Evolutionary conservation across 345 rosid genomes (phyloP), one percentile per base, ranked within the genome.

Genomic region (Arabis alpina): DNA sequence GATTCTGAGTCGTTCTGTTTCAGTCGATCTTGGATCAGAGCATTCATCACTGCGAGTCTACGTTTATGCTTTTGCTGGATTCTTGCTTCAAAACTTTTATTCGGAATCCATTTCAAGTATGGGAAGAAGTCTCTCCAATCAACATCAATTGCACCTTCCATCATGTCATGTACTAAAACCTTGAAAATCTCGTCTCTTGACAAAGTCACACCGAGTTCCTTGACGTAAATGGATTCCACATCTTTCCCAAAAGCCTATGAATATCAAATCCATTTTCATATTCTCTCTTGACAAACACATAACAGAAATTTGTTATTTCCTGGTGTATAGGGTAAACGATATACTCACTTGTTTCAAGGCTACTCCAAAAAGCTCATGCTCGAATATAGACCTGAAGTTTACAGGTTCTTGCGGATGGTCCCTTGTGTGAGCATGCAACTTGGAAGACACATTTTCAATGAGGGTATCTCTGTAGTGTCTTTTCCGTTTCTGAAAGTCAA

Each of bases 121-220:
- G 97, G 96, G 79, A 94, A 94, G 87, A 91, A 94, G 72, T 91
- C 99, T 65, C 97, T 85, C 96, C 97, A 91, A 52, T 94, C 96
- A 50, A 89, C 97, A 27, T 86, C 96, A 51, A 91, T 68, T 3
- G 95, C 93, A 11, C 92, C 94, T 16, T 80, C 88, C 93, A 94
- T 89, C 77, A 86, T 80, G 61, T 89, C 96, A 55, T 57, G 65
- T 45, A 91, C 97, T 62, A 91, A 68, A 59, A 79, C 57, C 55
- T 78, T 72, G 51, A 76, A 81, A 42, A 91, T 81, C 52, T 86
- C 87, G 25, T 83, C 74, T 76, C 78, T 85, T 4, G 89, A 82
- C 70, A 91, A 64, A 53, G 87, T 80, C 60, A 64, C 62, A 54
- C 86, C 84, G 1, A 94, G 81, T 73, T 82, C 99, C 68, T 83